Base-by-base conservation (phyloP, 1,139 yeast species). In the Pichia sp. region DNA sequence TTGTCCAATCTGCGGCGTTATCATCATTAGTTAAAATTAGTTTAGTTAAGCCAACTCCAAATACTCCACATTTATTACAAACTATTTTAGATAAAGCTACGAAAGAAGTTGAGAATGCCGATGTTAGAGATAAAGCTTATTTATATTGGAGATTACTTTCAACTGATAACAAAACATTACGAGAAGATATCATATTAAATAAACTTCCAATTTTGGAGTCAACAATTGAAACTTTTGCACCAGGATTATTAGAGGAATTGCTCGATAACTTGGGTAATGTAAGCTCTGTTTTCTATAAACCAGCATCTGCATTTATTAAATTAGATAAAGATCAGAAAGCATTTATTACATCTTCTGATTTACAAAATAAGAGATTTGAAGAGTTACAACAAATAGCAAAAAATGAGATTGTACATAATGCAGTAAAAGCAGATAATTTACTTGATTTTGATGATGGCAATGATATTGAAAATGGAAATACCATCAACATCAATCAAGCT, bases 101-200 rank as follows among this genome's bases (percentile, higher is more conserved):
- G 1, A 80, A 81, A 50, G 80, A 82, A 51, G 78, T 89, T 51
- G 95, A 88, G 58, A 89, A 89, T 64, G 86, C 96, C 2, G 98
- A 92, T 66, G 86, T 92, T 39, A 78, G 97, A 61, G 98, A 92
- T 67, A 81, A 92, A 68, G 97, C 97, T 0, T 92, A 83, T 67
- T 78, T 92, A 46, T 92, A 89, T 68, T 92, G 97, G 97, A 81
- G 98, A 63, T 72, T 94, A 51, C 72, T 92, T 51, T 56, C 59
- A 9, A 71, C 84, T 32, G 81, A 79, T 48, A 66, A 76, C 7
- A 60, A 66, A 4, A 64, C 66, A 18, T 61, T 72, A 32, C 75
- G 75, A 44, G 64, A 75, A 58, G 72, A 75, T 47, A 74, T 86
- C 42, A 71, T 84, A 31, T 67, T 83, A 51, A 72, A 81, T 9